Evolutionary conservation across 2,329 filamentous ascomycete species (phyloP).

Genomic region (Neopestalotiopsis sp.): DNA sequence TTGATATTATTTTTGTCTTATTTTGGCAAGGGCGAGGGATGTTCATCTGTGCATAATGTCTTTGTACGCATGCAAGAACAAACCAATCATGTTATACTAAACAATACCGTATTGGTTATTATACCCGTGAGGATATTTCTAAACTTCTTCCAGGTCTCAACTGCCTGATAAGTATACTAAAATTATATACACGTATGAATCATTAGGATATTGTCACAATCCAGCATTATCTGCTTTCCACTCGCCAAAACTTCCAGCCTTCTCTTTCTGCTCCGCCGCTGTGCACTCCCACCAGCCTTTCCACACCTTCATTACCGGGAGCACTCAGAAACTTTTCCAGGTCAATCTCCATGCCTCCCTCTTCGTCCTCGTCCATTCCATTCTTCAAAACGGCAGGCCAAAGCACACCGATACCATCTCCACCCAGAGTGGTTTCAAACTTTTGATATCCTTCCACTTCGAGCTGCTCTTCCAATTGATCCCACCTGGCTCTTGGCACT

Average conservation of each 20-base stretch:
- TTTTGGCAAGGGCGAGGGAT: too few species aligned
- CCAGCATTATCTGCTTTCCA: constrained; percentile 50
- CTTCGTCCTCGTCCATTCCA: constrained; percentile 74
- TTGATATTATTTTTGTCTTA: not conserved
- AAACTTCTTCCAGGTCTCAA: not conserved
- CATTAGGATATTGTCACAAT: not conserved
- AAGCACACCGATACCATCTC: constrained; percentile 91
- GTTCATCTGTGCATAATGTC: too few species aligned
- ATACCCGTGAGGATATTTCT: not conserved
- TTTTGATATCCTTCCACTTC: constrained; percentile 76
- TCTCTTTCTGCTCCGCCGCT: constrained; percentile 71
- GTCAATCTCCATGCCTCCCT: constrained; percentile 91
- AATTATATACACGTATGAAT: not conserved
- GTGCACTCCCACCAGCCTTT: constrained; percentile 82
- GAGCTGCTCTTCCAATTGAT: constrained; percentile 68
- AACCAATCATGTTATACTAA: not conserved
- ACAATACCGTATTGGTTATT: not conserved
- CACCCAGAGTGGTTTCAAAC: constrained; percentile 89
- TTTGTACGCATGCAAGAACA: too few species aligned
- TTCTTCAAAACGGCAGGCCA: constrained; percentile 93
- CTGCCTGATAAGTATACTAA: not conserved
- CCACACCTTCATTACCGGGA: constrained; percentile 82
- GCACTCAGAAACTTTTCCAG: constrained; percentile 83
- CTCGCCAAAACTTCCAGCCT: constrained; percentile 87
- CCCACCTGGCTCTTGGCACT: constrained; percentile 59